phyloP scores from a whole-genome alignment of 306 rosid genomes.

The Senna tora region DNA sequence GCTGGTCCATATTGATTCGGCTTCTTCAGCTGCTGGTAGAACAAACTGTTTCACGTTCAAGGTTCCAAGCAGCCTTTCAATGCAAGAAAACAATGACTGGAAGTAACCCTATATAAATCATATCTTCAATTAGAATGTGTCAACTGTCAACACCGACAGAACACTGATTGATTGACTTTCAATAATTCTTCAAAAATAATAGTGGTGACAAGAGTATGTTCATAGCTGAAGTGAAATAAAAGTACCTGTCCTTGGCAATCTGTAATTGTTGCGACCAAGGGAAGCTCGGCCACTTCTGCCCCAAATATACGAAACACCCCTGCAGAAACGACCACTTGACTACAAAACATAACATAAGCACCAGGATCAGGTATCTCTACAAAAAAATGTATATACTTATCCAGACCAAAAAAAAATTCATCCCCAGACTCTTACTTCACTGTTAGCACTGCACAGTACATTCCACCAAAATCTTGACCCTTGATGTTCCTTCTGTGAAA shows the following conservation, averaged over 20 bases:
- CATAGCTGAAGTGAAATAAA: slow-evolving; percentile 10
- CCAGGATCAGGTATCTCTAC: background rate
- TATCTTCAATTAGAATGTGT: slow-evolving; percentile 8
- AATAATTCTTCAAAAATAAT: slow-evolving; percentile 1
- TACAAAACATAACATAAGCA: slow-evolving; percentile 37
- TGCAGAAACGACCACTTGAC: slow-evolving; percentile 72
- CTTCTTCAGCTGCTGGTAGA: slow-evolving; percentile 74
- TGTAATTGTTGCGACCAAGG: slow-evolving; percentile 81
- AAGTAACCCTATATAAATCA: slow-evolving; percentile 67
- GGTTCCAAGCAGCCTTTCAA: slow-evolving; percentile 58
- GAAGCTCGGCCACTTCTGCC: slow-evolving; percentile 89
- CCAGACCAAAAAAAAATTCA: background rate
- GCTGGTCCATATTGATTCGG: slow-evolving; percentile 70
- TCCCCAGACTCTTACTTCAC: slow-evolving; percentile 64
- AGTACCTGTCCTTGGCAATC: slow-evolving; percentile 85
- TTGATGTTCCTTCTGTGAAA: slow-evolving; percentile 66
- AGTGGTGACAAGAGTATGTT: background rate
- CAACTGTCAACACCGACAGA: background rate
- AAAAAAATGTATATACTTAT: background rate
- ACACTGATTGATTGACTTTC: background rate
- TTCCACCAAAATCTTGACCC: slow-evolving; percentile 89
- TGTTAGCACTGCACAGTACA: slow-evolving; percentile 87
- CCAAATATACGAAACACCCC: slow-evolving; percentile 91
- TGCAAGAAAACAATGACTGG: slow-evolving; percentile 64
- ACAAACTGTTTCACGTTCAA: slow-evolving; percentile 61